Conservation (phyloP, 768 basidiomycete genomes). For the Leccinum uliginosum region DNA sequence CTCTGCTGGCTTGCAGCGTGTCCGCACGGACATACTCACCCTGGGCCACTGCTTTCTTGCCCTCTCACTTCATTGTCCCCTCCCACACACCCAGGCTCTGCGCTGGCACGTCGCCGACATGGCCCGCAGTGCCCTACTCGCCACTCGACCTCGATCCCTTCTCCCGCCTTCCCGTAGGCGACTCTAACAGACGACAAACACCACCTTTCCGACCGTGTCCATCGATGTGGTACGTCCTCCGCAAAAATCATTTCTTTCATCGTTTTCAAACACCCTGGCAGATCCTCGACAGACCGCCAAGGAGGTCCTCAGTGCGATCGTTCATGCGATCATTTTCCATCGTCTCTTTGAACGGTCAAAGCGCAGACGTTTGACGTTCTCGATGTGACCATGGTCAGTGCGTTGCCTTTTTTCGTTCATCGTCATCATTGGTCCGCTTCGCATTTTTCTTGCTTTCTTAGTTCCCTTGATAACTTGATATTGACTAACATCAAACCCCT, state of each 20-base stretch:
- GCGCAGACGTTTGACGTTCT: slow-evolving; percentile 75
- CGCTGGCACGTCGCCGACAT: too few species aligned
- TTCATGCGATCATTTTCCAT: slow-evolving; percentile 84
- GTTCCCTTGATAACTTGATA: not conserved
- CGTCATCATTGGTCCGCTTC: too few species aligned
- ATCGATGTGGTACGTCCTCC: slow-evolving; percentile 27
- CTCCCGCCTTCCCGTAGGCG: too few species aligned
- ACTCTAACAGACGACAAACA: slow-evolving; percentile 24
- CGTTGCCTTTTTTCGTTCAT: too few species aligned
- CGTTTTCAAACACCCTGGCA: slow-evolving; percentile 22
- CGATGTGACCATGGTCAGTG: slow-evolving; percentile 79
- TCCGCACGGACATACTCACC: too few species aligned
- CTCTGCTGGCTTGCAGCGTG: too few species aligned
- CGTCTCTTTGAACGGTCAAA: slow-evolving; percentile 73
- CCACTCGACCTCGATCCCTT: too few species aligned
- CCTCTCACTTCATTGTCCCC: too few species aligned
- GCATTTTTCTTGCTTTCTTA: not conserved
- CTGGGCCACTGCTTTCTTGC: too few species aligned
- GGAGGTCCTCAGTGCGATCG: slow-evolving; percentile 69
- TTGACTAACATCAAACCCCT: not conserved
- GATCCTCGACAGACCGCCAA: slow-evolving; percentile 65
- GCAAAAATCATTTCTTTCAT: not conserved
- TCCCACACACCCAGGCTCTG: too few species aligned
- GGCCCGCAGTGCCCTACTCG: too few species aligned
- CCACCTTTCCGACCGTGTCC: slow-evolving; percentile 24